Evolutionary conservation across 1,284 basidiomycete genomes (phyloP).

Genomic region (Microbotryum silenes-acaulis): DNA sequence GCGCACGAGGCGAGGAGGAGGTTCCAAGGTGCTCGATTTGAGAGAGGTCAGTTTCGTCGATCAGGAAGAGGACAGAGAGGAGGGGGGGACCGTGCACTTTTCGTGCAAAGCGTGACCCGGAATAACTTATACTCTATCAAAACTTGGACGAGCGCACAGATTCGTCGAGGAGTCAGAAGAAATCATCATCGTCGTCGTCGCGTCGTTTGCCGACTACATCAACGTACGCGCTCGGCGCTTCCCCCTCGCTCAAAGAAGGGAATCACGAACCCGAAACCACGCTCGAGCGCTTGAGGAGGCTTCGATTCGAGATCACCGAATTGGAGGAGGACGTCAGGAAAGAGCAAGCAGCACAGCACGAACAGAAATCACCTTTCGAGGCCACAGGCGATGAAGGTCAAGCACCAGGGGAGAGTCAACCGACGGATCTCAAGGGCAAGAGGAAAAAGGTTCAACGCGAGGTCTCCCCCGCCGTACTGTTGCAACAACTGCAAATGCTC

Average conservation of each 20-base stretch:
- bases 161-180: too few relatives aligned
- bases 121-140: too few relatives aligned
- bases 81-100: too few relatives aligned
- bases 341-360: slow-evolving; percentile 10
- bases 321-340: slow-evolving; percentile 43
- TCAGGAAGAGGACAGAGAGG: too few relatives aligned
- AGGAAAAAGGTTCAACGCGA: slow-evolving; percentile 23
- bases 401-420: slow-evolving; percentile 28
- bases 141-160: too few relatives aligned
- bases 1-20: slow-evolving; percentile 18
- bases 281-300: slow-evolving; percentile 42
- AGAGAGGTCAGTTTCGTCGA: too few relatives aligned
- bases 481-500: slow-evolving; percentile 31
- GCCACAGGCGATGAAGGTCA: slow-evolving; percentile 12
- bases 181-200: too few relatives aligned
- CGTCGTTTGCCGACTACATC: too few relatives aligned
- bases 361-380: slow-evolving; percentile 2
- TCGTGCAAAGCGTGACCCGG: too few relatives aligned
- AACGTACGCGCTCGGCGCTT: neutral
- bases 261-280: slow-evolving; percentile 38
- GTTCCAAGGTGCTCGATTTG: slow-evolving; percentile 5
- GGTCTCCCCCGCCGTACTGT: slow-evolving; percentile 31
- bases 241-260: slow-evolving; percentile 1
- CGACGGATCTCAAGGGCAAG: slow-evolving; percentile 32
- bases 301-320: slow-evolving; percentile 45